These are phyloP conservation scores for Zygotorulaspora florentina DNA, from an alignment of 805 yeast species.

Conservation along the genomic window DNA sequence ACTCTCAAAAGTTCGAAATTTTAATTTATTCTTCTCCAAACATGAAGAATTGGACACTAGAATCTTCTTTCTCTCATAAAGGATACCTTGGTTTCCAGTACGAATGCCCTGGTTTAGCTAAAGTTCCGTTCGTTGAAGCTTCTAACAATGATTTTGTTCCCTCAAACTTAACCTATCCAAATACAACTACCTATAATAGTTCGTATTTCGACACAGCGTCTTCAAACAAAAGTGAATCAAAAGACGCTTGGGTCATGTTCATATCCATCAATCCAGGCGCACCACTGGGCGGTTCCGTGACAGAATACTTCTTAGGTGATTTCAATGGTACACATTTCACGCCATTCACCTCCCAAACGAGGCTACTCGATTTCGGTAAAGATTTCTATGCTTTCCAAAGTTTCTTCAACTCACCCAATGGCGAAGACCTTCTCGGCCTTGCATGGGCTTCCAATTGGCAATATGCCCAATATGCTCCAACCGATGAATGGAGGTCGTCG, in stretches of 20 bases:
- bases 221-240: slow-evolving; percentile 4
- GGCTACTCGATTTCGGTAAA: slow-evolving; percentile 37
- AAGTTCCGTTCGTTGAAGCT: slow-evolving; percentile 26
- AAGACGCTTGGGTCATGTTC: slow-evolving; percentile 38
- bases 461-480: slow-evolving; percentile 37
- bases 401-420: slow-evolving; percentile 29
- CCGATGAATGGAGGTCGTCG: slow-evolving; percentile 36
- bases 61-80: slow-evolving; percentile 26
- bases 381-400: slow-evolving; percentile 41
- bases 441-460: slow-evolving; percentile 47
- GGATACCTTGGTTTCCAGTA: slow-evolving; percentile 39
- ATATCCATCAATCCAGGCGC: slow-evolving; percentile 42
- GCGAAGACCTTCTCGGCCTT: slow-evolving; percentile 33
- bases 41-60: slow-evolving; percentile 29
- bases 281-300: slow-evolving; percentile 40
- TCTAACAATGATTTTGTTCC: slow-evolving; percentile 3
- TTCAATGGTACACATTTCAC: slow-evolving; percentile 39
- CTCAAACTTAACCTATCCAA: slow-evolving; percentile 6
- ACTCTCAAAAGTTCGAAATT: slow-evolving; percentile 31
- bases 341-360: slow-evolving; percentile 30
- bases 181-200: slow-evolving; percentile 6
- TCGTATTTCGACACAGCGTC: slow-evolving; percentile 10
- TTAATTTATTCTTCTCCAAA: slow-evolving; percentile 29
- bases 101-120: slow-evolving; percentile 40
- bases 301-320: slow-evolving; percentile 41